Evolutionary conservation across 108 stramenopile genomes (phyloP).

Genomic region (Pseudonitzschia multiseries): DNA sequence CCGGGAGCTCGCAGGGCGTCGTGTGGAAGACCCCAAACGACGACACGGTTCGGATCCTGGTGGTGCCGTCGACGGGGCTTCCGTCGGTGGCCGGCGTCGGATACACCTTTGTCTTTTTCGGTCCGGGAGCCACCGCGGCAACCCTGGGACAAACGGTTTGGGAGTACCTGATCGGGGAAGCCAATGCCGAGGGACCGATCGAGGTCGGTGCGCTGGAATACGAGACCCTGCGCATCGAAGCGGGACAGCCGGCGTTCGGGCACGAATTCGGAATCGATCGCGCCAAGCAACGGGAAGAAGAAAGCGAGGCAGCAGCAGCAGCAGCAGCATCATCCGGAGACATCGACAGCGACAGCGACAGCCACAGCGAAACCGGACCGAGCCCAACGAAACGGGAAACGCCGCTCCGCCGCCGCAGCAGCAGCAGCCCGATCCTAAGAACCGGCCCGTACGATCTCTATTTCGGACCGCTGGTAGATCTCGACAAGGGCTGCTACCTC

Average conservation of each 20-base stretch:
- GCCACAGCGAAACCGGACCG: slow-evolving; percentile 7
- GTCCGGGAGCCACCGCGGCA: background rate
- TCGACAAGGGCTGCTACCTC: slow-evolving; percentile 83
- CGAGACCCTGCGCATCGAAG: slow-evolving; percentile 78
- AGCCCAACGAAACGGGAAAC: background rate
- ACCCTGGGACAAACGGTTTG: slow-evolving; percentile 43
- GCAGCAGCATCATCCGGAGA: no score
- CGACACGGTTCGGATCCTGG: slow-evolving; percentile 12
- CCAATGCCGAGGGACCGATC: slow-evolving; percentile 64
- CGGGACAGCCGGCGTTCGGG: slow-evolving; percentile 49
- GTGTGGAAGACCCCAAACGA: slow-evolving; percentile 17
- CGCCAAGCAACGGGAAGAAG: slow-evolving; percentile 10
- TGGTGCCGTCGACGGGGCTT: slow-evolving; percentile 46
- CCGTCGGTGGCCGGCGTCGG: slow-evolving; percentile 51
- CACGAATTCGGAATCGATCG: slow-evolving; percentile 26
- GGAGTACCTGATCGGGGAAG: slow-evolving; percentile 54
- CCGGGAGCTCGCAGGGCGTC: slow-evolving; percentile 13
- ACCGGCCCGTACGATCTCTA: slow-evolving; percentile 75
- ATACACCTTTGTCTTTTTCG: slow-evolving; percentile 58
- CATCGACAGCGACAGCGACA: no score
- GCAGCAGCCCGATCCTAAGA: slow-evolving; percentile 28
- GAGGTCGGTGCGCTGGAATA: slow-evolving; percentile 72
- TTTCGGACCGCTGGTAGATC: slow-evolving; percentile 48
- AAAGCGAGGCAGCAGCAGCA: background rate
- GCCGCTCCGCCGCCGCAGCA: no score